phyloP scores from a whole-genome alignment of 345 rosid species.

The Raphanus raphanistrum region DNA sequence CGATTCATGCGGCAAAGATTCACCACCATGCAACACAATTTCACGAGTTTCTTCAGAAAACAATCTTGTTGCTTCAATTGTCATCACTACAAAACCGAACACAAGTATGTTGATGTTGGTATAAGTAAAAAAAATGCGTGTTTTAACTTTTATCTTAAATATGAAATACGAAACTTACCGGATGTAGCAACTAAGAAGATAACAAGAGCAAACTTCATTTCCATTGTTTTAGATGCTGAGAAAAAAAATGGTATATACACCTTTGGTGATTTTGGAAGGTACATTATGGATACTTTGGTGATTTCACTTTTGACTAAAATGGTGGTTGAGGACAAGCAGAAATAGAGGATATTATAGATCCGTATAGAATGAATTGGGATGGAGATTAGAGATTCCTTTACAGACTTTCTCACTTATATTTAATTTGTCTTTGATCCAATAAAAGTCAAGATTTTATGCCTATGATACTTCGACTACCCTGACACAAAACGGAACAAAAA shows the following conservation, averaged over 20 bases:
- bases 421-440: too few species aligned
- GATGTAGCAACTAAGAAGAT: not conserved
- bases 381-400: too few species aligned
- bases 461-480: too few species aligned
- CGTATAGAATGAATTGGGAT: too few species aligned
- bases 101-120: not conserved
- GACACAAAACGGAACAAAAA: too few species aligned
- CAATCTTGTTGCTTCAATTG: not conserved
- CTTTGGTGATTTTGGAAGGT: too few species aligned
- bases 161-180: not conserved
- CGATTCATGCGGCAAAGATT: not conserved
- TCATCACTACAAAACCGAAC: not conserved
- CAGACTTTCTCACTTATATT: too few species aligned
- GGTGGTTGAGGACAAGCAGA: too few species aligned
- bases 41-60: not conserved
- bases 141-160: not conserved
- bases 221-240: not conserved
- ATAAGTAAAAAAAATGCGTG: not conserved
- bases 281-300: too few species aligned
- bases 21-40: not conserved
- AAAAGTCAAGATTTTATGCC: too few species aligned
- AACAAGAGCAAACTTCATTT: not conserved
- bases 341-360: too few species aligned
- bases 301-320: not conserved
- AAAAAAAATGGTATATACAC: not conserved